Evolutionary conservation across 345 rosid species (phyloP), one percentile per base, ranked within the genome.

Genomic region (Punica granatum): DNA sequence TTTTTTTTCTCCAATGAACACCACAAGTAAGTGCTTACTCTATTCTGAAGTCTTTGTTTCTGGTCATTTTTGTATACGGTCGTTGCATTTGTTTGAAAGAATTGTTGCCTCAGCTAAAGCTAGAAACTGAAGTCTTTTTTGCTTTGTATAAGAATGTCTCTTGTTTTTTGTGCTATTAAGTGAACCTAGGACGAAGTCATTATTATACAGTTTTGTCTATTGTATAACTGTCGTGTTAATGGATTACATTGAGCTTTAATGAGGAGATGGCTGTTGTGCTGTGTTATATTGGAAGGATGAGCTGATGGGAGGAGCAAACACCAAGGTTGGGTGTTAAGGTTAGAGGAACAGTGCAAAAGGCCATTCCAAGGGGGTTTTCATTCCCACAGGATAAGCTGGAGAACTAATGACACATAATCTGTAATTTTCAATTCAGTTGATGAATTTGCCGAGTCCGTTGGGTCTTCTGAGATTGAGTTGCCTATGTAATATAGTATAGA

Each of bases 1-100:
- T 83, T 86, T 69, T 96, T 94, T 74, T 92, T 94, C 69, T 84
- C 93, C 21, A 91, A 94, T 75, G 94, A 89, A 79, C 89, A 88
- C 79, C 99, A 94, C 81, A 91, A 85, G 98, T 94, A 75, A 73
- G 89, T 46, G 35, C 41, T 43, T 21, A 30, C 70, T 51, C 46
- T 30, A 36, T 56, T 13, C 16, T 32, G 21, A 49, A 26, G 21
- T n/a, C 15, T 67, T 26, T 28, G 43, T 8, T 35, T 34, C 26
- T 19, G 60, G 9, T 66, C 7, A 16, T 15, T 42, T n/a, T 19
- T 65, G 39, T 44, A 67, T 16, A 25, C 11, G 48, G 41, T n/a
- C 61, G 8, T 34, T 49, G 61, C 9, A 44, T 13, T 44, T 44
- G 13, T 56, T 56, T 6, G 10, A 11, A 53, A 14, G 60, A 54